phyloP scores from a whole-genome alignment of 2,329 filamentous ascomycete genomes.

The Colletotrichum tanaceti region DNA sequence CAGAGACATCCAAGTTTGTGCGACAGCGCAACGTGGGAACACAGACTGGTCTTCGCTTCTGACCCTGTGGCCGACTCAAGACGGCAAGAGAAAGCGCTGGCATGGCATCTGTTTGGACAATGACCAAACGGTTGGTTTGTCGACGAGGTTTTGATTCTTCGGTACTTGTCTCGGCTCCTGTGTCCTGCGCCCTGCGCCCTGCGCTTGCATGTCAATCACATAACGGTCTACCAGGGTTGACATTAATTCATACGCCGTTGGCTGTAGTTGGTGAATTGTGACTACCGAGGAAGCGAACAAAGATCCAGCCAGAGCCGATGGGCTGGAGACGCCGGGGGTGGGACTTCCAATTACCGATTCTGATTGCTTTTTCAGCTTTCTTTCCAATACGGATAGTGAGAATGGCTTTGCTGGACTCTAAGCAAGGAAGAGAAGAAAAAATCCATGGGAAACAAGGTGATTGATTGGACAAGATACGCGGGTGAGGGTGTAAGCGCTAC shows the following conservation, averaged over 20 bases:
- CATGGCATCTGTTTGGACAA: too few species aligned
- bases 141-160: neutral
- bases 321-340: neutral
- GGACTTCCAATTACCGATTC: neutral
- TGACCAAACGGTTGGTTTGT: neutral
- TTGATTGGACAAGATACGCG: conserved; percentile 5
- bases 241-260: neutral
- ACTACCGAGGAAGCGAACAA: neutral
- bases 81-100: neutral
- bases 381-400: neutral
- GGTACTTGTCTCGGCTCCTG: too few species aligned
- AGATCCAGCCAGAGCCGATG: neutral
- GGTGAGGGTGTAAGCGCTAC: neutral
- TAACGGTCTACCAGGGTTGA: neutral
- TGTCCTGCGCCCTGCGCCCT: neutral
- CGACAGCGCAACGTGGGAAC: neutral
- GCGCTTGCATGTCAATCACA: neutral
- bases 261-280: neutral
- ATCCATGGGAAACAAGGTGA: neutral
- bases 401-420: neutral
- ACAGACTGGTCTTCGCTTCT: neutral
- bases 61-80: too few species aligned
- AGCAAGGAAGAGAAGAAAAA: too few species aligned
- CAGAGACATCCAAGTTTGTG: neutral
- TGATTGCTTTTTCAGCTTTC: neutral